Conservation (phyloP, 805 yeast species). For the Saccharomyces paradoxus region DNA sequence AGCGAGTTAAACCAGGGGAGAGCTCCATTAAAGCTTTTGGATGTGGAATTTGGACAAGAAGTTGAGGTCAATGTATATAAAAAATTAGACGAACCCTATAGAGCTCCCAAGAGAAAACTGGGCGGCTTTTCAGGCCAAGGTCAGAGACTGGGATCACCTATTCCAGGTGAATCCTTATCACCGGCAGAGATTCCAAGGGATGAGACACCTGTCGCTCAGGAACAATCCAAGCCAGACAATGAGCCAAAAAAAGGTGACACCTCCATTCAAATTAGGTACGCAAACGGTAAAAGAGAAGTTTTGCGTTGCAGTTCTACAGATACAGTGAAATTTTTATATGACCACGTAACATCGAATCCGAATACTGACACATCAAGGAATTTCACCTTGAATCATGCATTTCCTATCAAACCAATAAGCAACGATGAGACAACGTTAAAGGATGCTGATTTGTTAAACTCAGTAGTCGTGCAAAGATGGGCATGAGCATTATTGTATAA, state of each 20-base stretch:
- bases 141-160: conserved; percentile 80
- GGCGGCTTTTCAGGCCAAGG: conserved; percentile 78
- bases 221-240: conserved; percentile 8
- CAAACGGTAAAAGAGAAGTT: conserved; percentile 65
- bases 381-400: conserved; percentile 67
- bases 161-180: conserved; percentile 54
- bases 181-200: conserved; percentile 15
- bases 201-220: conserved; percentile 17
- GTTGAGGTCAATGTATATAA: conserved; percentile 85
- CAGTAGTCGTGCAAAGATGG: conserved; percentile 92
- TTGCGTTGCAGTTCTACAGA: conserved; percentile 58
- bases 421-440: conserved; percentile 50
- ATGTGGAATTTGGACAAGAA: conserved; percentile 83
- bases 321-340: conserved; percentile 57
- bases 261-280: conserved; percentile 72
- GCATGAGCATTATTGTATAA: conserved; percentile 12
- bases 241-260: conserved; percentile 49
- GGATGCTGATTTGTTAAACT: conserved; percentile 68
- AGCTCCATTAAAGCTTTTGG: conserved; percentile 77
- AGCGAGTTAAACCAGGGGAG: conserved; percentile 79
- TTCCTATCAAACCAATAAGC: conserved; percentile 70
- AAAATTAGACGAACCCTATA: conserved; percentile 72
- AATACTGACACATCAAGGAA: conserved; percentile 40
- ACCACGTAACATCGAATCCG: conserved; percentile 43
- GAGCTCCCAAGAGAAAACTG: conserved; percentile 51